phyloP scores from a whole-genome alignment of 2,329 filamentous ascomycete species.

The Neonectria ditissima region DNA sequence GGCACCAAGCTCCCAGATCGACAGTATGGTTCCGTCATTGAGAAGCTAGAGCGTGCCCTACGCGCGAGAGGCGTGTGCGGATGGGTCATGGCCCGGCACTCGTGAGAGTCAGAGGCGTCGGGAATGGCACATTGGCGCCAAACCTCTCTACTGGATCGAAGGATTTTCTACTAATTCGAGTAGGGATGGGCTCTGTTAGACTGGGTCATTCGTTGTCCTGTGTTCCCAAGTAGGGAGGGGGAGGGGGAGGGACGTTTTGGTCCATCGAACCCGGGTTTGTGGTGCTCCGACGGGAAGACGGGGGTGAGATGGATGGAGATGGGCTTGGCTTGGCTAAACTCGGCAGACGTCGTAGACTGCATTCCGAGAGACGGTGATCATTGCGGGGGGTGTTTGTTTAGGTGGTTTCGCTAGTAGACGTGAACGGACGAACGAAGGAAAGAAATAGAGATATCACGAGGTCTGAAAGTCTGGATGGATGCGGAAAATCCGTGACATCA shows the following conservation, averaged over 20 bases:
- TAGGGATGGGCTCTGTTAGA: constrained; percentile 3
- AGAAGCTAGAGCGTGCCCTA: neutral
- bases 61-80: neutral
- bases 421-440: neutral
- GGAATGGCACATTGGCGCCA: constrained; percentile 13
- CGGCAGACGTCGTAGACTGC: constrained; percentile 6
- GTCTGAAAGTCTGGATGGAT: neutral
- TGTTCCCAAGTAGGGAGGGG: neutral
- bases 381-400: neutral
- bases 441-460: neutral
- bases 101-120: constrained; percentile 5
- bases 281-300: neutral
- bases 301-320: neutral
- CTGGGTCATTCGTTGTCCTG: too few species aligned
- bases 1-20: constrained; percentile 15
- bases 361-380: constrained; percentile 5
- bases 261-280: constrained; percentile 15
- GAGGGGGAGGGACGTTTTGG: neutral
- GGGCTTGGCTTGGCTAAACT: neutral
- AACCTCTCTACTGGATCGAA: constrained; percentile 5
- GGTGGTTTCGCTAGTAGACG: neutral
- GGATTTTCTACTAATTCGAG: neutral
- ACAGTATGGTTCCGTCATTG: constrained; percentile 16
- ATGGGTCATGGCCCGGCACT: neutral
- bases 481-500: constrained; percentile 8